These are phyloP conservation scores for Cyberlindnera lachancei DNA, from an alignment of 805 yeast species.

Conservation along the genomic window DNA sequence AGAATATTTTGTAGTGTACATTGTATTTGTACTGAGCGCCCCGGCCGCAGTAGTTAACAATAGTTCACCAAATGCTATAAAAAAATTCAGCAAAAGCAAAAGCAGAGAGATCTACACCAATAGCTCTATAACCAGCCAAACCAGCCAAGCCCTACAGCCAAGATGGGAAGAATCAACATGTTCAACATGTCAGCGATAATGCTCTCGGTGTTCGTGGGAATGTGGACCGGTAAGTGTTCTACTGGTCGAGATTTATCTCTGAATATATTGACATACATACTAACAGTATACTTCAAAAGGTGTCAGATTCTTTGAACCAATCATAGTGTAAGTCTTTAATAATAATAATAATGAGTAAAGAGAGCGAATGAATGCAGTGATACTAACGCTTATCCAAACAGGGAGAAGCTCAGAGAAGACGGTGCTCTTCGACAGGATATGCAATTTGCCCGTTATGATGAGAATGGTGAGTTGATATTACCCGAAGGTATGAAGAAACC, in stretches of 20 bases:
- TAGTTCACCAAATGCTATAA: too few species aligned
- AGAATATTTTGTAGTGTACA: too few species aligned
- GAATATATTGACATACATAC: background rate
- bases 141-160: too few species aligned
- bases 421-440: constrained; percentile 59
- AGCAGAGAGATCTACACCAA: too few species aligned
- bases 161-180: constrained; percentile 22
- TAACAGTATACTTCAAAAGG: constrained; percentile 27
- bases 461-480: constrained; percentile 30
- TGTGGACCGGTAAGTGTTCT: constrained; percentile 33
- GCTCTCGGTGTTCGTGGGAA: constrained; percentile 29
- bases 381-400: too few species aligned
- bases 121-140: too few species aligned
- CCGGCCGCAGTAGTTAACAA: too few species aligned
- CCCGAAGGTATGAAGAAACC: constrained; percentile 18
- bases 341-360: too few species aligned
- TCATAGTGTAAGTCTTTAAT: constrained; percentile 45
- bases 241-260: too few species aligned
- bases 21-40: too few species aligned
- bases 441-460: constrained; percentile 45
- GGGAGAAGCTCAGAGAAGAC: constrained; percentile 58
- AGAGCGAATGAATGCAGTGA: too few species aligned
- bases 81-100: too few species aligned
- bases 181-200: constrained; percentile 21
- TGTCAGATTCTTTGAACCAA: constrained; percentile 64